Evolutionary conservation across 1,284 basidiomycete species (phyloP).

Genomic region (Psilocybe mexicana): DNA sequence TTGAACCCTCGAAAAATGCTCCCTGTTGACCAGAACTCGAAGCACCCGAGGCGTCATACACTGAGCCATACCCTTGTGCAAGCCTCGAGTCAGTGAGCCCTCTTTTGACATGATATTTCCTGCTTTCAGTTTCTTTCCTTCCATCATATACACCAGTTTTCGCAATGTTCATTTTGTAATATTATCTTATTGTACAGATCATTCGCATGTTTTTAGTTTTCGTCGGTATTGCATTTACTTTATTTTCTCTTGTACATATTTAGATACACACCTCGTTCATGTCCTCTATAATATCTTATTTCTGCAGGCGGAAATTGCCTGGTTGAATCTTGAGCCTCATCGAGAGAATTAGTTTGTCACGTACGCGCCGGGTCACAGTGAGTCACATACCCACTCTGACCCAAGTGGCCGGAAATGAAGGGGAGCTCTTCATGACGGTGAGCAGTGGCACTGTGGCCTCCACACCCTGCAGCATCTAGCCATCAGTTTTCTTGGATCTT

Average conservation of each 20-base stretch:
- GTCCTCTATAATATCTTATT: neutral
- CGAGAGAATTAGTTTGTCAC: neutral
- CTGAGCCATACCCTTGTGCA: slow-evolving; percentile 15
- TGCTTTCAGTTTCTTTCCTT: too few relatives aligned
- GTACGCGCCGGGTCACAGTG: slow-evolving; percentile 12
- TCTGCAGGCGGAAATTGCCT: neutral
- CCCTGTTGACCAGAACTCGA: slow-evolving; percentile 18
- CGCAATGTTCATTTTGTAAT: neutral
- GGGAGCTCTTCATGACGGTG: slow-evolving; percentile 20
- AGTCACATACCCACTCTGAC: slow-evolving; percentile 8
- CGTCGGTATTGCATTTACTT: neutral
- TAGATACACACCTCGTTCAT: neutral
- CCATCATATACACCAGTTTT: too few relatives aligned
- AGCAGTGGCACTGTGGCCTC: slow-evolving; percentile 5
- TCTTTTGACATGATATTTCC: too few relatives aligned
- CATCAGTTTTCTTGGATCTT: neutral
- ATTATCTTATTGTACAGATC: neutral
- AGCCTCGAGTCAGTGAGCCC: neutral
- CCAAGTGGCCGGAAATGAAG: neutral
- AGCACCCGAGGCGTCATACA: slow-evolving; percentile 12
- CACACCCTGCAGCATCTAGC: slow-evolving; percentile 6
- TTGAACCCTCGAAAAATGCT: slow-evolving; percentile 51
- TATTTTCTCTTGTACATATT: neutral
- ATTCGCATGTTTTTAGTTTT: neutral
- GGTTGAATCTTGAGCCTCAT: too few relatives aligned